phyloP scores from a whole-genome alignment of 192 early-diverging fungal species.

The Rhizophagus prolifer region DNA sequence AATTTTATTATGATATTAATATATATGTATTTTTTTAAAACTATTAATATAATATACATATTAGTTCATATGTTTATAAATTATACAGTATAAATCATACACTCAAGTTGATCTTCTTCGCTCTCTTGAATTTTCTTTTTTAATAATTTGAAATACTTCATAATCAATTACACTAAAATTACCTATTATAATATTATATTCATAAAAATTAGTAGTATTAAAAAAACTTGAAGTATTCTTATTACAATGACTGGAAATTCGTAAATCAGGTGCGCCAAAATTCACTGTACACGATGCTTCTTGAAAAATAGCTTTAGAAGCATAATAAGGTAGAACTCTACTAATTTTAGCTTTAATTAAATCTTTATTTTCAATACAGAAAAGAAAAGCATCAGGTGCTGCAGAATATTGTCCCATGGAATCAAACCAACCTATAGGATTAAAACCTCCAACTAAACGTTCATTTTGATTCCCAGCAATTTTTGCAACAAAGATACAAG shows the following conservation, averaged over 20 bases:
- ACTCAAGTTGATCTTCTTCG: not conserved
- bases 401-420: not conserved
- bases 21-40: too few species aligned
- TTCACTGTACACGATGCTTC: not conserved
- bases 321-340: not conserved
- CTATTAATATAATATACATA: too few species aligned
- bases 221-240: not conserved
- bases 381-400: not conserved
- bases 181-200: not conserved
- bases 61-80: too few species aligned
- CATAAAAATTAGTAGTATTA: not conserved
- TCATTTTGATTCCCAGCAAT: not conserved
- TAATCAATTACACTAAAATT: not conserved
- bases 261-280: not conserved
- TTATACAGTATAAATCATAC: too few species aligned
- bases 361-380: not conserved
- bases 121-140: not conserved
- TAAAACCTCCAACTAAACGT: not conserved
- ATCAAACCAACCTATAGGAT: not conserved
- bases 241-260: not conserved
- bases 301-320: not conserved
- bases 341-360: not conserved
- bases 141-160: conserved; percentile 2
- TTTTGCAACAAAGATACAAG: not conserved
- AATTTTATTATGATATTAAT: too few species aligned